phyloP scores from a whole-genome alignment of 306 rosid species.

The Hippophae gyantsensis region DNA sequence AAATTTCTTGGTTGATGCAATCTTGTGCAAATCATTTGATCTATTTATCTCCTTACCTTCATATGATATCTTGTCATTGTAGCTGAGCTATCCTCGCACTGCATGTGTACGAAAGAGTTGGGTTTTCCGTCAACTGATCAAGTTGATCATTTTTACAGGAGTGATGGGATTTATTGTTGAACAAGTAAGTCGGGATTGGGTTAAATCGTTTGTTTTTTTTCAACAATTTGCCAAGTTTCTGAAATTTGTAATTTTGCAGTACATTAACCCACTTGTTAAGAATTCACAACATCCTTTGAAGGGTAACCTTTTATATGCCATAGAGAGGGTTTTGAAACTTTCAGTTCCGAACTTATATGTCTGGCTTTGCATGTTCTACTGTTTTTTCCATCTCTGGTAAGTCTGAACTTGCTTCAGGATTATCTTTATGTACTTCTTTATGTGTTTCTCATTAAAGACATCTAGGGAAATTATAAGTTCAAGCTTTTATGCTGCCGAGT shows the following conservation, averaged over 20 bases:
- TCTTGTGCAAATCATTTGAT: neutral
- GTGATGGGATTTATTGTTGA: slow-evolving; percentile 94
- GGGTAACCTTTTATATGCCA: slow-evolving; percentile 70
- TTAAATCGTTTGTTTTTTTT: slow-evolving; percentile 10
- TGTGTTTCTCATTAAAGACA: too few relatives aligned
- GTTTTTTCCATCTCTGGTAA: slow-evolving; percentile 94
- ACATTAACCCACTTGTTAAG: slow-evolving; percentile 83
- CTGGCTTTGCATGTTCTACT: slow-evolving; percentile 99
- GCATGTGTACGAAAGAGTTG: slow-evolving; percentile 74
- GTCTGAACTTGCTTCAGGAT: slow-evolving; percentile 10
- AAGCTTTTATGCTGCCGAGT: too few relatives aligned
- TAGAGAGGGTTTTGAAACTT: slow-evolving; percentile 93
- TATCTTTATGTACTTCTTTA: too few relatives aligned
- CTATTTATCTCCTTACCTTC: neutral
- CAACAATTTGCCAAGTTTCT: slow-evolving; percentile 4
- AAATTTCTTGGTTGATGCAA: neutral
- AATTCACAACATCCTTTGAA: slow-evolving; percentile 94
- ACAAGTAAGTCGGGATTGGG: slow-evolving; percentile 49
- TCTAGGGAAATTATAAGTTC: too few relatives aligned
- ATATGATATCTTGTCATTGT: slow-evolving; percentile 22
- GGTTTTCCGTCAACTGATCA: slow-evolving; percentile 75
- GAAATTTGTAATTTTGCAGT: slow-evolving; percentile 53
- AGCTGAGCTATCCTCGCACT: slow-evolving; percentile 87
- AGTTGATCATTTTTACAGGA: slow-evolving; percentile 86
- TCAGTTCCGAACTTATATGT: slow-evolving; percentile 95